Evolutionary conservation across 2,329 filamentous ascomycete genomes (phyloP).

Genomic region (Aspergillus floridensis): DNA sequence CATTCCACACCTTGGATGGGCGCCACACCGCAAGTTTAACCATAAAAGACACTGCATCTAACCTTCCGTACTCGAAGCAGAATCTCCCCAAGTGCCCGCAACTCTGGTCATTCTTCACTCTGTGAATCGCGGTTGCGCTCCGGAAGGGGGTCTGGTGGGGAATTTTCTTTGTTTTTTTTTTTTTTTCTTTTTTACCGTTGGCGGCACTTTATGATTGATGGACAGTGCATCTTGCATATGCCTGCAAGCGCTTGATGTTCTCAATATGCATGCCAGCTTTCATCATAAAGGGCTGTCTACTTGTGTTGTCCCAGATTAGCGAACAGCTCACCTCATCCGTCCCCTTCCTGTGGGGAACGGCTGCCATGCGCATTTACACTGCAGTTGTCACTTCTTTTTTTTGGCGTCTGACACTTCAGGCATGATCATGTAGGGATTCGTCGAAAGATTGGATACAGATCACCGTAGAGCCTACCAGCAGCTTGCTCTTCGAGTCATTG

Average conservation of each 20-base stretch:
- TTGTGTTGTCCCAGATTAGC: too few relatives aligned
- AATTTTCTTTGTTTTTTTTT: too few relatives aligned
- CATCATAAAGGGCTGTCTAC: neutral
- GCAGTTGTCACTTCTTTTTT: too few relatives aligned
- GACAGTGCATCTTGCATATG: neutral
- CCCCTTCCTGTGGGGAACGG: too few relatives aligned
- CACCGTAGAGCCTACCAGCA: neutral
- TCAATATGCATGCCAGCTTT: neutral
- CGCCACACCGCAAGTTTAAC: constrained; percentile 1
- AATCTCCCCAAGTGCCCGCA: too few relatives aligned
- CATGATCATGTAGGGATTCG: too few relatives aligned
- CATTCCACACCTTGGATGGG: neutral
- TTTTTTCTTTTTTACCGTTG: too few relatives aligned
- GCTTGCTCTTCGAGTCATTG: neutral
- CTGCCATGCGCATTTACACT: too few relatives aligned
- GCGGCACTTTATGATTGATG: neutral
- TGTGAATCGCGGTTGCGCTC: neutral
- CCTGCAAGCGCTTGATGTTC: neutral
- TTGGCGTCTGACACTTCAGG: too few relatives aligned
- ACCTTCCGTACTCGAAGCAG: neutral
- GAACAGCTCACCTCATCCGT: too few relatives aligned
- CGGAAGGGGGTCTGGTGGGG: neutral
- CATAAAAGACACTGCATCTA: neutral
- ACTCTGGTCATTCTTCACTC: neutral
- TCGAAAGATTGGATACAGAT: neutral